Evolutionary conservation across 768 basidiomycete species (phyloP), one percentile per base, ranked within the genome.

Genomic region (Podaxis sp.): DNA sequence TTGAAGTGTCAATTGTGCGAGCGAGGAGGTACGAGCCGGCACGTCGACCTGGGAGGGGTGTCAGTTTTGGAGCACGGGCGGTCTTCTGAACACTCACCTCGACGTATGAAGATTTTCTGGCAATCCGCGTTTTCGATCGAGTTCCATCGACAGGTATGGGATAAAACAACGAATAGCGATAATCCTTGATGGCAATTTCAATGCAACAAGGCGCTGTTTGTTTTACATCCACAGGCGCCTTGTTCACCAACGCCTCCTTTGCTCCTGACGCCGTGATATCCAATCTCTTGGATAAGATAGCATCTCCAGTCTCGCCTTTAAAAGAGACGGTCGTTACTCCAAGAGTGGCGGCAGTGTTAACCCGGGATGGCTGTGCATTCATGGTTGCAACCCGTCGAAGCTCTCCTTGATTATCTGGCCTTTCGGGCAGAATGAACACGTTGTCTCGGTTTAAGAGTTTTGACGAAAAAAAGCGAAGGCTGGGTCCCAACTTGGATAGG

Each of bases 101-200:
- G 5, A 86, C 71, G 61, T 82, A 87, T 25, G 69, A 75, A 1
- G 84, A 87, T 65, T 82, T 85, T 41, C 85, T 76, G 8, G 86
- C 85, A 37, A 86, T 66, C 4, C 83, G 77, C 9, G 80, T 66
- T 65, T 75, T 82, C 1, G 69, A 56, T 15, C 73, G 72, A 19
- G 66, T 63, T 4, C 74, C 73, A 36, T 77, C 66, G 9, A 86
- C 70, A 8, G 82, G 81, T 50, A 81, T 78, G 0, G 83, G 83
- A 49, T 77, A 84, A 0, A 52, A 7, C 6, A 84, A 38, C 15
- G 41, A 22, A 24, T 41, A 55, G 36, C 36, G 41, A 61, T 55
- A 76, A 67, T 4, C 41, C 2, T 67, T 70, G 62, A 80, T 65
- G 3, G 64, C 63, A 11, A 79, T 68, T 12, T 66, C 60, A 63